Evolutionary conservation across 1,139 yeast genomes (phyloP), one percentile per base, ranked within the genome.

Genomic region (Pichia sp.): DNA sequence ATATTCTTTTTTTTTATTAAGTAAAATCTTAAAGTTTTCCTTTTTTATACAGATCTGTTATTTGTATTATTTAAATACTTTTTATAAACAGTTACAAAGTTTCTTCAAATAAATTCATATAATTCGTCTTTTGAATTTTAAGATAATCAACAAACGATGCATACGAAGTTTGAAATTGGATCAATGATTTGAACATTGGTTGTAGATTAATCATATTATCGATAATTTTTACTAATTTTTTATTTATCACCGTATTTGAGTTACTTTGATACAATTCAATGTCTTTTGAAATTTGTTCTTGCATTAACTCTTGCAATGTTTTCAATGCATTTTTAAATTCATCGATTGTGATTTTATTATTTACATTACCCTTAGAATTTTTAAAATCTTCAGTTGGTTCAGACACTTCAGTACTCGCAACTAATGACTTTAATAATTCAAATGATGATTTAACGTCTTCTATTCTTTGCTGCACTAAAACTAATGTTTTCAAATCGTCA

Each of bases 111-210:
- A 49, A 56, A 40, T 40, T 43, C 21, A 69, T 41, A 47, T 69
- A 69, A 11, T 58, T 52, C 29, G 62, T 63, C 40, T 62, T 63
- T 47, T 66, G 68, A 8, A 46, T 48, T 22, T 59, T 56, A 13
- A 74, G 55, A 22, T 53, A 59, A 20, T 59, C 56, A 1, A 66
- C 64, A 56, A 76, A 79, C 21, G 63, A 65, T 23, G 65, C 60
- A 50, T 76, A 80, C 2, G 63, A 52, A 1, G 70, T 61, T 44
- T 70, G 64, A 54, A 78, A 81, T 29, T 67, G 66, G 5, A 68
- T 62, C 40, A 80, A 56, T 27, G 70, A 72, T 48, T 69, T 68
- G 52, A 81, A 78, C 22, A 78, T 57, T 1, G 78, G 77, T 37
- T 65, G 61, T 43, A 79, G 53, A 10, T 64, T 66, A n/a, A 68